A percentile compares a stretch with the other conserved stretches of the same genome.
Conservation (phyloP, 1,139 yeast genomes). For the Pichia sp. region DNA sequence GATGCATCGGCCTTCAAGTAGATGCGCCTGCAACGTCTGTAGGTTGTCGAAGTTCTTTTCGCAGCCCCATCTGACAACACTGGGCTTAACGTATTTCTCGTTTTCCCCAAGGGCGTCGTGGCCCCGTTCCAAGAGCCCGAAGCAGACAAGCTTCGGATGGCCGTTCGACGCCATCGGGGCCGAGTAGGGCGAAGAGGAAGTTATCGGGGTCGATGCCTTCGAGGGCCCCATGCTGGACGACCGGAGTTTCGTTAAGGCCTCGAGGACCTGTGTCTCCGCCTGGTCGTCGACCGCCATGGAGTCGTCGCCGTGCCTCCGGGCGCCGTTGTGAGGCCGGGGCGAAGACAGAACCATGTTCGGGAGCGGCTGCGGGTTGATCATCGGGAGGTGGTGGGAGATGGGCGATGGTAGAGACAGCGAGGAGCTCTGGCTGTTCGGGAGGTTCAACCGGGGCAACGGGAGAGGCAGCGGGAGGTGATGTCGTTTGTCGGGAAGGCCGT, state of each 20-base stretch:
- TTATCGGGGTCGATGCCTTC: background rate
- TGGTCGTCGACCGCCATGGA: background rate
- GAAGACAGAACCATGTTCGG: background rate
- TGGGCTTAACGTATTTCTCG: background rate
- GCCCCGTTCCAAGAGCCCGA: background rate
- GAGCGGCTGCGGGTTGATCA: background rate
- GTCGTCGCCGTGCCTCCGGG: background rate
- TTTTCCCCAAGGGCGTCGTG: background rate
- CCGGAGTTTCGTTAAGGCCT: slow-evolving; percentile 13
- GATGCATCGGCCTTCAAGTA: background rate
- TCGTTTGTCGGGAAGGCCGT: background rate
- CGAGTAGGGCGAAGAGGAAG: background rate
- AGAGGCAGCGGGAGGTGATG: background rate
- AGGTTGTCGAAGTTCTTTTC: background rate
- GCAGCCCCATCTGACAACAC: slow-evolving; percentile 8
- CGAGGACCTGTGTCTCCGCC: slow-evolving; percentile 14
- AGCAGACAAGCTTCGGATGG: background rate
- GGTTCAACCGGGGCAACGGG: background rate
- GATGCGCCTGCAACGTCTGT: slow-evolving; percentile 1
- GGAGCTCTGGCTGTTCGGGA: background rate
- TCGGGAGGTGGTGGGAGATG: background rate
- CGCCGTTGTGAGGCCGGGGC: background rate
- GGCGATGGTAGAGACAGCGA: background rate
- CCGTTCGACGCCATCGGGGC: background rate
- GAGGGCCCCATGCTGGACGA: slow-evolving; percentile 9